A percentile compares a stretch with the other conserved stretches of the same genome.
Conservation (phyloP, 2,329 filamentous ascomycete species). For the Alternaria ventricosa region DNA sequence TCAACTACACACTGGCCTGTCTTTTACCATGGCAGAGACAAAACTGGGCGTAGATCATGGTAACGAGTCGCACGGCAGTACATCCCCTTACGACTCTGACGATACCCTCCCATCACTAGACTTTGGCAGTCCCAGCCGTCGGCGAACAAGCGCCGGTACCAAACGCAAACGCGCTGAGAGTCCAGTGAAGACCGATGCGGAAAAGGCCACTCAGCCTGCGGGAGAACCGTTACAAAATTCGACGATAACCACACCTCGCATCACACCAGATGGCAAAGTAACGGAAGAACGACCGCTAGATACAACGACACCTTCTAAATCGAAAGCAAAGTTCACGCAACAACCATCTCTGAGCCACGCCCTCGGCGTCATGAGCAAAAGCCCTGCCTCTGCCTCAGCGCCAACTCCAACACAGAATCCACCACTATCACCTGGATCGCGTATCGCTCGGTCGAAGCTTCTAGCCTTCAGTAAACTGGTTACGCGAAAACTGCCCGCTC, state of each 20-base stretch:
- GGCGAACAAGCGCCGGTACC: slow-evolving; percentile 13
- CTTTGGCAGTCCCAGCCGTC: slow-evolving; percentile 18
- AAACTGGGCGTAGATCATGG: slow-evolving; percentile 16
- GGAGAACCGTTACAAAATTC: background rate
- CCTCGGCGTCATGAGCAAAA: background rate
- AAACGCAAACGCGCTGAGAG: slow-evolving; percentile 38
- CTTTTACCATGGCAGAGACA: slow-evolving; percentile 31
- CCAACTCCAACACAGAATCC: background rate
- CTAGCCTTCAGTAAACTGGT: slow-evolving; percentile 39
- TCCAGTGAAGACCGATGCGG: slow-evolving; percentile 6
- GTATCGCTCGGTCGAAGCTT: slow-evolving; percentile 30
- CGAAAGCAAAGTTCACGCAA: background rate
- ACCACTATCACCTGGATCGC: background rate
- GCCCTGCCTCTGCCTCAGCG: background rate
- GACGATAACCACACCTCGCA: background rate
- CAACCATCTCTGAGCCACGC: background rate
- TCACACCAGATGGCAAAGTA: background rate
- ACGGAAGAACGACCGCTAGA: background rate
- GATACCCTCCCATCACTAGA: slow-evolving; percentile 22
- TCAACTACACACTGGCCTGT: slow-evolving; percentile 23
- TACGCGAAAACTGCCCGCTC: slow-evolving; percentile 16
- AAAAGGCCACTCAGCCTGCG: background rate
- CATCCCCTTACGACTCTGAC: slow-evolving; percentile 12
- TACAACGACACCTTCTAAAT: background rate
- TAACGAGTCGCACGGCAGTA: background rate